Evolutionary conservation across 495 filamentous ascomycete genomes (phyloP), one percentile per base, ranked within the genome.

Genomic region (Staphylotrichum longicolle): DNA sequence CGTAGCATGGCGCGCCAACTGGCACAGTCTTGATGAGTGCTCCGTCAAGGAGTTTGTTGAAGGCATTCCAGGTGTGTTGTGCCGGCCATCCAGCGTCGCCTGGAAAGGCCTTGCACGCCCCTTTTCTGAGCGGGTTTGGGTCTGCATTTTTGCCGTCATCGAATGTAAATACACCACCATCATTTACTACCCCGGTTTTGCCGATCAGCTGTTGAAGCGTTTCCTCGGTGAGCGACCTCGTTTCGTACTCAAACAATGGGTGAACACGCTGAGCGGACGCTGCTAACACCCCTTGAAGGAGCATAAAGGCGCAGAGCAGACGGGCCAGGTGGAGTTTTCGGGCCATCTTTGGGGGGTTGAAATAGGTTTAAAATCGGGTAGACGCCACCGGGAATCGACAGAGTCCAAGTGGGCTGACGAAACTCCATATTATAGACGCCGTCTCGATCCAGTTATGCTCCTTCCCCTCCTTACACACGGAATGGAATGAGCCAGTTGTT

Each of bases 11-110:
- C 5, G 51, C 51, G 34, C 34, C 51, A 7, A 54, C 7, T 7
- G 51, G 51, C 12, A 54, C n/a, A 1, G 34, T 54, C n/a, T 54
- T 12, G 3, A 54, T 54, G 15, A 54, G 51, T 20, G 35, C 51
- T 10, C 35, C 51, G 35, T 15, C 51, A 3, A 54, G 35, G 35
- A 30, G 34, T 7, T 20, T 30, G 51, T 40, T 34, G 8, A 54
- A 54, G 7, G 14, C 14, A 2, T 27, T 8, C 51, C 35, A 54
- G 14, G 51, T 54, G 6, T 3, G 39, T 11, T 54, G 35, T 1
- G 51, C 7, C 4, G 51, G 51, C 51, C 51, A 54, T 40, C 20
- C 51, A 27, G 51, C n/a, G 20, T 54, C 51, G 4, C 51, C 51
- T 3, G 51, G 35, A 3, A 54, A 54, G 3, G 15, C 34, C 37